phyloP scores from a whole-genome alignment of 139 green algal species.

The Micractinium sp. region DNA sequence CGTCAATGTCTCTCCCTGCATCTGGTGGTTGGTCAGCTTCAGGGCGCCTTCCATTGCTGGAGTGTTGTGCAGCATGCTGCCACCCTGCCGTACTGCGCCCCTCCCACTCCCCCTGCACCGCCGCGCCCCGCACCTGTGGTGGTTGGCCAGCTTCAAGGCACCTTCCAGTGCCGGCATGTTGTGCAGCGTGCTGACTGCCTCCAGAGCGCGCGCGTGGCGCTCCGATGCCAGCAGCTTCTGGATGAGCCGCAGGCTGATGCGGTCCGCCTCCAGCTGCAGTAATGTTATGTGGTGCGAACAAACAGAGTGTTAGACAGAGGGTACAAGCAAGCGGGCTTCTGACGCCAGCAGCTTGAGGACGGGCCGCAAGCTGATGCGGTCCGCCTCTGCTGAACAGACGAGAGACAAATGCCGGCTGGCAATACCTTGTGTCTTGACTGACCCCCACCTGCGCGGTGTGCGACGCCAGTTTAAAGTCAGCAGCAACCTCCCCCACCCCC shows the following conservation, averaged over 20 bases:
- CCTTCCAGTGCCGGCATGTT: slow-evolving; percentile 48
- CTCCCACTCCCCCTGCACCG: background rate
- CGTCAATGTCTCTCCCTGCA: too few relatives aligned
- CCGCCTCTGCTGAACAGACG: too few relatives aligned
- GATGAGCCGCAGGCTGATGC: slow-evolving; percentile 32
- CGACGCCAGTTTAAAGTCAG: too few relatives aligned
- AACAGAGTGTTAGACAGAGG: background rate
- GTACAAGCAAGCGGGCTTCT: background rate
- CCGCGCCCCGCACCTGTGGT: slow-evolving; percentile 44
- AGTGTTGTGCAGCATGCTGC: too few relatives aligned
- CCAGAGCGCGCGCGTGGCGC: slow-evolving; percentile 53
- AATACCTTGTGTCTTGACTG: too few relatives aligned
- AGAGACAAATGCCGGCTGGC: too few relatives aligned
- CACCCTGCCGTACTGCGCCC: background rate
- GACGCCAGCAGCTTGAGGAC: too few relatives aligned
- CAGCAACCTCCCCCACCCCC: too few relatives aligned
- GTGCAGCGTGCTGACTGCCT: slow-evolving; percentile 63
- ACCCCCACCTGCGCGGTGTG: too few relatives aligned
- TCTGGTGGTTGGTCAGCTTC: slow-evolving; percentile 63
- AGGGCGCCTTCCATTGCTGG: slow-evolving; percentile 48
- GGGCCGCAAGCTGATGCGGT: too few relatives aligned
- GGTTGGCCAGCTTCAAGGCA: slow-evolving; percentile 68
- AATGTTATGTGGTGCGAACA: background rate
- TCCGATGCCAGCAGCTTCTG: slow-evolving; percentile 56
- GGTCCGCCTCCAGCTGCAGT: slow-evolving; percentile 48